A percentile compares a stretch with the other conserved stretches of the same genome.
Conservation (phyloP, 2,329 filamentous ascomycete species). For the Colletotrichum abscissum region DNA sequence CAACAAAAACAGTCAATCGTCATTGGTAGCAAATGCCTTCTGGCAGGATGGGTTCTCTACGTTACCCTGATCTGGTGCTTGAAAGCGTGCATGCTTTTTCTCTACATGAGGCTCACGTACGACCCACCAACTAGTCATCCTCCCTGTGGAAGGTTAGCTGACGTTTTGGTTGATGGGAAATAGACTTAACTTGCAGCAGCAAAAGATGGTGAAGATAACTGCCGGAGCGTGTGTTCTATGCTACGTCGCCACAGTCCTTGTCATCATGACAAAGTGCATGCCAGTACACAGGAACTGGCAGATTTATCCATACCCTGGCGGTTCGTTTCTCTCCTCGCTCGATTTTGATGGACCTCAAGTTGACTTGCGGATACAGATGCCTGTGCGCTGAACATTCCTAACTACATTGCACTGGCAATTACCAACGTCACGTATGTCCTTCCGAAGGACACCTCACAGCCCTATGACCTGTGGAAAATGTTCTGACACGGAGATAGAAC, state of each 20-base stretch:
- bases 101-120: constrained; percentile 43
- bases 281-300: constrained; percentile 42
- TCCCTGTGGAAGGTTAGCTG: background rate
- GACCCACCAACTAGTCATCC: background rate
- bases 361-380: constrained; percentile 33
- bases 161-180: background rate
- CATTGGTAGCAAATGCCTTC: constrained; percentile 40
- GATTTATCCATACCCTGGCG: constrained; percentile 40
- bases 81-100: constrained; percentile 55
- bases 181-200: constrained; percentile 39
- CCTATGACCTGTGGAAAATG: background rate
- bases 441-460: background rate
- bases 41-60: constrained; percentile 53
- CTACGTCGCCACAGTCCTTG: constrained; percentile 38
- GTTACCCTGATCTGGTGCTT: constrained; percentile 54
- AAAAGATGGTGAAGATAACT: constrained; percentile 36
- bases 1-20: constrained; percentile 35
- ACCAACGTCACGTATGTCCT: constrained; percentile 39
- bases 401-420: constrained; percentile 39
- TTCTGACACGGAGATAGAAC: constrained; percentile 28
- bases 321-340: constrained; percentile 3
- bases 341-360: background rate
- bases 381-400: constrained; percentile 35
- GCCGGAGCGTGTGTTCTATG: constrained; percentile 32
- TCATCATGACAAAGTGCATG: constrained; percentile 38